Evolutionary conservation across 208 protist species (phyloP), one percentile per base, ranked within the genome.

Genomic region (Leishmania guyanensis): DNA sequence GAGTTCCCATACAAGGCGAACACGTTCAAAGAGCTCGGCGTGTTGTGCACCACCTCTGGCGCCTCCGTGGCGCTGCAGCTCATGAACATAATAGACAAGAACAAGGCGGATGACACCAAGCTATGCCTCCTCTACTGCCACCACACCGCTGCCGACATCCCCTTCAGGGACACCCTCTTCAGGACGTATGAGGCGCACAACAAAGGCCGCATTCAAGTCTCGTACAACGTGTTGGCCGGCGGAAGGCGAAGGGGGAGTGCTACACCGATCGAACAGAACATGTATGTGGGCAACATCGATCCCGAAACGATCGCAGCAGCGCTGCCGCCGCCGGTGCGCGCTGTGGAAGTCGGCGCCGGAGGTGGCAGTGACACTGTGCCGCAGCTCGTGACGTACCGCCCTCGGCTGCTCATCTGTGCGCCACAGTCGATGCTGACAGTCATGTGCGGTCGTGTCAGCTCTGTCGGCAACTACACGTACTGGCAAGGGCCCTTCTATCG

Each of bases 1-100:
- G 92, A 97, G 80, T 97, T 95, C 78, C 79, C 68, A n/a, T 97
- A 96, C 82, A 70, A 62, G 36, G 73, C 79, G 10, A 91, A 92
- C 80, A 93, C 85, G 36, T 77, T 85, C 53, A 60, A 72, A 20
- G 93, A 97, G 60, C 58, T 97, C 2, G 92, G 93, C 9, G 64
- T 97, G 5, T 80, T 96, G 36, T 97, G 92, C 80, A 92, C 88
- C 79, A 96, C 92, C 33, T 86, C 84, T 46, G 94, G 94, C 50
- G 90, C 91, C 60, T 95, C 92, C 22, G 85, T 96, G 22, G 92
- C 93, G 62, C 82, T 97, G 80, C 94, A 97, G 82, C 82, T 97
- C 68, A 95, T 97, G 92, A 89, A 89, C 48, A 66, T 95, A 29
- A 62, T 97, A 36, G 88, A 92, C 76, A 81, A 88, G 48, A 83